Base-by-base conservation (phyloP, 202 grass and related monocot species). In the Panicum hallii region DNA sequence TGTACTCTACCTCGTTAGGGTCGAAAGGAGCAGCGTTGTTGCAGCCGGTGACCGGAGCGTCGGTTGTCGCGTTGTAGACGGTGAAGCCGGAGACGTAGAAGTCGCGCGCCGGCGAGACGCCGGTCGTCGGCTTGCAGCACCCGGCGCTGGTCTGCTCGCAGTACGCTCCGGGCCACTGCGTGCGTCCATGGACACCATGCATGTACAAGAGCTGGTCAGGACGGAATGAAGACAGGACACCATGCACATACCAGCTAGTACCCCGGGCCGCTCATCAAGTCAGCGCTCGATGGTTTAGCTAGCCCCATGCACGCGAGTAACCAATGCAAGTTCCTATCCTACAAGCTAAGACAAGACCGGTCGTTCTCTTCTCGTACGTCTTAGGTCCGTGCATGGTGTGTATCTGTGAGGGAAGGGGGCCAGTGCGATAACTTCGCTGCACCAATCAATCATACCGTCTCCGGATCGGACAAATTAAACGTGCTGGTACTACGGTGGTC, bases 151-250 rank as follows among this genome's bases (percentile, higher is more conserved):
- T 87, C 85, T 91, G 89, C 14, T 16, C 22, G 55, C 89, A 91
- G 50, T 87, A 91, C 12, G 89, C 89, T 72, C 89, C 89, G 2
- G 89, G 85, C 89, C 89, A 91, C 89, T 91, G 81, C 62, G 41
- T 41, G 81, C 62, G 41, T 41, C 47, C 67, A 75, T 76, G 28
- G 43, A 48, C 13, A 52, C 9, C 44, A 64, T 0, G 52, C n/a
- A 17, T 3, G 19, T 15, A 22, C 7, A 44, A 41, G 1, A 14
- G 42, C 13, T 16, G 1, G 44, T 20, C 2, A 32, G 26, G 26
- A 26, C 26, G 26, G 1, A 26, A 26, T 26, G 26, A 26, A 26
- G 26, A 26, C 26, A 26, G 28, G 43, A 48, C 13, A 52, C 9
- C 44, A 64, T 0, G 52, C n/a, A 17, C 1, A 10, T 15, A 22